Percentiles rank a stretch among this genome's conserved stretches.
Conservation (phyloP, 345 rosid genomes). For the Theobroma cacao region DNA sequence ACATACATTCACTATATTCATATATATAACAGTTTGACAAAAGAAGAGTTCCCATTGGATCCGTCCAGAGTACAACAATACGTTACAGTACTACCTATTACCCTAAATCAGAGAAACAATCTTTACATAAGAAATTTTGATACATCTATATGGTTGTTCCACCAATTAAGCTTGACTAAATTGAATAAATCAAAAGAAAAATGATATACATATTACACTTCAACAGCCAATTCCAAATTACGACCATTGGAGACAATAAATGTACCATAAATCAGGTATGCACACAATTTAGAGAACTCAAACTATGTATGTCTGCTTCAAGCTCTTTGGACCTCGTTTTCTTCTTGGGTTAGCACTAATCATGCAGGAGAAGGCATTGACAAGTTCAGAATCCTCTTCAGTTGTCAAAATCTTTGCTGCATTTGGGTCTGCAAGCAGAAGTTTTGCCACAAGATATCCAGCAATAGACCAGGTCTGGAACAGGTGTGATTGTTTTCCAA, state of each 20-base stretch:
- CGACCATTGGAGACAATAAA: neutral
- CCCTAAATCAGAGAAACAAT: constrained; percentile 16
- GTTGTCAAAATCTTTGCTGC: constrained; percentile 52
- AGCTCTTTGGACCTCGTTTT: constrained; percentile 48
- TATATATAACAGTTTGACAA: neutral
- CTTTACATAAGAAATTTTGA: constrained; percentile 10
- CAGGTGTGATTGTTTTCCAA: constrained; percentile 80
- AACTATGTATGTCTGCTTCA: constrained; percentile 50
- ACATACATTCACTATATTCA: neutral
- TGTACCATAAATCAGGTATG: neutral
- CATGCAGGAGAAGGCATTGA: constrained; percentile 60
- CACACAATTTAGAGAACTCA: constrained; percentile 19
- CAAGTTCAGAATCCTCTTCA: constrained; percentile 78
- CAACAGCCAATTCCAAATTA: constrained; percentile 6
- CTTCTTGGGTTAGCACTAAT: constrained; percentile 66
- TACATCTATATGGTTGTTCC: neutral
- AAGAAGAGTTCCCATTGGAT: neutral
- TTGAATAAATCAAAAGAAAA: neutral
- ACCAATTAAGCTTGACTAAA: neutral
- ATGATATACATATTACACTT: neutral
- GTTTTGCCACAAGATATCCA: constrained; percentile 81
- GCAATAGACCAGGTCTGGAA: constrained; percentile 92
- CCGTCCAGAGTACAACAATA: neutral
- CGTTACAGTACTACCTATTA: neutral
- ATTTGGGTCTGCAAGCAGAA: constrained; percentile 61